Percentiles rank a stretch among this genome's conserved stretches.
Conservation (phyloP, 1,284 basidiomycete genomes). For the Papiliotrema nemorosa region DNA sequence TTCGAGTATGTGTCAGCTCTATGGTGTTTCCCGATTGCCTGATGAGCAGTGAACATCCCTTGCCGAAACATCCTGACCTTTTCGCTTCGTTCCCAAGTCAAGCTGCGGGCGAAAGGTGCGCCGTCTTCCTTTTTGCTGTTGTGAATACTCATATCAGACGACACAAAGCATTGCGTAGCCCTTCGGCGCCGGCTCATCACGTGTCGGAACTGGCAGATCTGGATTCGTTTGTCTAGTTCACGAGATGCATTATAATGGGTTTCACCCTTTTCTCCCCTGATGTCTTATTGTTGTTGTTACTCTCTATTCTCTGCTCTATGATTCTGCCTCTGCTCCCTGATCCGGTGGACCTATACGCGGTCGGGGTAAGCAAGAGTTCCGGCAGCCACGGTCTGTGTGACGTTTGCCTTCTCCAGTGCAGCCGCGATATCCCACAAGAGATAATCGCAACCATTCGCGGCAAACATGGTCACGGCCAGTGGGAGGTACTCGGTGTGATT, state of each 20-base stretch:
- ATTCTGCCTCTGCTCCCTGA: too few relatives aligned
- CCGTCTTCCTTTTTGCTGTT: conserved; percentile 12
- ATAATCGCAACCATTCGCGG: conserved; percentile 50
- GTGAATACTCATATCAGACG: conserved; percentile 13
- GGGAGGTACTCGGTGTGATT: conserved; percentile 50
- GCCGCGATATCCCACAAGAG: conserved; percentile 50
- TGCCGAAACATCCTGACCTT: conserved; percentile 95
- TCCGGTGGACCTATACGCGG: neutral
- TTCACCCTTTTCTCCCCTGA: too few relatives aligned
- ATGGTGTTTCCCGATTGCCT: neutral
- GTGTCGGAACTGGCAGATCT: conserved; percentile 36
- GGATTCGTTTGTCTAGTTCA: conserved; percentile 42
- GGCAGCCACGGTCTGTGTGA: conserved; percentile 3
- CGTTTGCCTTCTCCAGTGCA: conserved; percentile 31
- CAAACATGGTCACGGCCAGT: conserved; percentile 49
- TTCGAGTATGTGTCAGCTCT: conserved; percentile 63
- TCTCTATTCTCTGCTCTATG: too few relatives aligned
- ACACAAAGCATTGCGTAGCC: conserved; percentile 40
- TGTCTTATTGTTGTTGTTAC: too few relatives aligned
- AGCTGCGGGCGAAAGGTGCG: conserved; percentile 93
- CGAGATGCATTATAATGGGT: too few relatives aligned
- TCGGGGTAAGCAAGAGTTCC: conserved; percentile 5
- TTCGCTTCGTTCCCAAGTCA: conserved; percentile 95
- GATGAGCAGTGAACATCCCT: conserved; percentile 71
- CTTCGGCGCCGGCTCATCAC: conserved; percentile 37